Evolutionary conservation across 2,329 filamentous ascomycete genomes (phyloP), one percentile per base, ranked within the genome.

Genomic region (Fonsecaea nubica): DNA sequence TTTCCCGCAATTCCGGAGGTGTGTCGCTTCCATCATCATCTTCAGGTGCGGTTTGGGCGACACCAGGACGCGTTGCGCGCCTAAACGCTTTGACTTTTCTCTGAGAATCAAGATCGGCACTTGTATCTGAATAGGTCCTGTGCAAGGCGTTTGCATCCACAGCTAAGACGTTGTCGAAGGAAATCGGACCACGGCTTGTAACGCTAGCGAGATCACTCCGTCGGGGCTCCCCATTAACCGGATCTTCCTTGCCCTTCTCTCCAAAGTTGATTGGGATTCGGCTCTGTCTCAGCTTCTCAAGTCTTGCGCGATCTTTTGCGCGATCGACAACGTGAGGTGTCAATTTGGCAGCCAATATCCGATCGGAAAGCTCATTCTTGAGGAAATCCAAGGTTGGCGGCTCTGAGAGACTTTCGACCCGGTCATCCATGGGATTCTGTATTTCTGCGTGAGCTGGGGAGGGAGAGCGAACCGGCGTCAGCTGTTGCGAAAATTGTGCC

Each of bases 311-410:
- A 62, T 74, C 72, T 59, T 68, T 70, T 6, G 66, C 69, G 52
- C 68, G 70, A 60, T 82, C 79, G 58, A 75, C 71, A 32, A 75
- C 73, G 61, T 77, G 77, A 38, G 80, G 76, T 21, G 75, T 72
- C 21, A 76, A 67, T 38, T 74, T 77, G 36, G 74, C 77, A 55
- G 75, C 77, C 4, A 77, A 70, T 18, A 76, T 73, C 13, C 76
- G 72, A 52, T 79, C 76, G 6, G 73, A 74, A 50, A 75, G 64
- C 15, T 78, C 76, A 48, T 71, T 69, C 55, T 77, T 74, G 12
- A 77, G 63, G 53, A 79, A 78, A 61, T 75, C 76, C 35, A 76
- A 72, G n/a, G 71, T 72, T 7, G 72, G 60, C 9, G 67, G 67
- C 56, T 77, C 77, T 1, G 75, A 67, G 73, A 74, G 15, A 62